phyloP scores from a whole-genome alignment of 805 yeast species.

The Clavispora vitiphila region DNA sequence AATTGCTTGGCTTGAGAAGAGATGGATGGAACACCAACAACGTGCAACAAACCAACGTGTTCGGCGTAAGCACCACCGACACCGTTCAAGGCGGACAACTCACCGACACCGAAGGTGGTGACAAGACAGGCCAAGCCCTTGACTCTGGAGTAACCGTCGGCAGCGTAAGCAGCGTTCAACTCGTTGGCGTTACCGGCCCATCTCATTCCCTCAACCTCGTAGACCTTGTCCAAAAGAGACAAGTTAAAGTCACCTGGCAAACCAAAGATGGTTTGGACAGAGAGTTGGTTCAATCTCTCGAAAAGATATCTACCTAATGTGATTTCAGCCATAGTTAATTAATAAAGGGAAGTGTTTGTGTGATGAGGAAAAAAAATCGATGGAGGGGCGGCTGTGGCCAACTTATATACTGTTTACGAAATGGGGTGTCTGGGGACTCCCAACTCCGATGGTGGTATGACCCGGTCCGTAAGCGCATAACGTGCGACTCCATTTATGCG shows the following conservation, averaged over 20 bases:
- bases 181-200: constrained; percentile 94
- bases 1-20: constrained; percentile 68
- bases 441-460: constrained; percentile 1
- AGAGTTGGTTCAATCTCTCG: constrained; percentile 71
- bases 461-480: constrained; percentile 1
- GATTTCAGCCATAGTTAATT: constrained; percentile 35
- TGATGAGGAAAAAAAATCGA: background rate
- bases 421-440: background rate
- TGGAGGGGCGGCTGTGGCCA: background rate
- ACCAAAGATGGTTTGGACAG: constrained; percentile 69
- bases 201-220: constrained; percentile 68
- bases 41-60: constrained; percentile 79
- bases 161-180: constrained; percentile 83
- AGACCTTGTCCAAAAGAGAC: constrained; percentile 64
- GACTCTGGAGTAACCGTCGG: constrained; percentile 83
- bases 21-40: constrained; percentile 82
- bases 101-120: constrained; percentile 92
- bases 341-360: background rate
- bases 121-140: constrained; percentile 70
- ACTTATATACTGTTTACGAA: background rate
- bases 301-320: constrained; percentile 74
- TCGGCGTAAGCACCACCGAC: constrained; percentile 87
- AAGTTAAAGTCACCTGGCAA: constrained; percentile 81
- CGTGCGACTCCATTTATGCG: background rate
- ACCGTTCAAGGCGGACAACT: constrained; percentile 77